These are phyloP conservation scores for Diplosphaera chodatii DNA, from an alignment of 139 green algal genomes.

Conservation along the genomic window DNA sequence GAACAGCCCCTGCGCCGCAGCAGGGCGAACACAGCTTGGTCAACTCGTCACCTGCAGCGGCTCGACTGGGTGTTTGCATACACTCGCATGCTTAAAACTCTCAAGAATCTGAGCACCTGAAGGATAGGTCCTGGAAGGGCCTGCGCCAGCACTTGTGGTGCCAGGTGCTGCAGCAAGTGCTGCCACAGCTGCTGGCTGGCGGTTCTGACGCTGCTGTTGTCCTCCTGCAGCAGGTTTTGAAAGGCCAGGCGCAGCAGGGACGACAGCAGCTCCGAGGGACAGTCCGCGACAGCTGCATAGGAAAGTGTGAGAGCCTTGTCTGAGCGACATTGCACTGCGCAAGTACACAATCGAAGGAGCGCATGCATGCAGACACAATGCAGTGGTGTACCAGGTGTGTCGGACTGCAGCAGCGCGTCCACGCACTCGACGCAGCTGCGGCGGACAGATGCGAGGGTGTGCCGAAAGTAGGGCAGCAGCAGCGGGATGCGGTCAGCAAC, in stretches of 20 bases:
- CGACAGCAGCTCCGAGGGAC: slow-evolving; percentile 42
- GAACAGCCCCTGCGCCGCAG: slow-evolving; percentile 23
- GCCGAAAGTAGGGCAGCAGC: slow-evolving; percentile 76
- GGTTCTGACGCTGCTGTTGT: slow-evolving; percentile 33
- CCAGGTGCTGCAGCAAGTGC: slow-evolving; percentile 35
- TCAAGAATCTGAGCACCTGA: not conserved
- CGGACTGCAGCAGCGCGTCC: slow-evolving; percentile 30
- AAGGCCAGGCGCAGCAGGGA: slow-evolving; percentile 52
- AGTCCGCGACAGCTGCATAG: not conserved
- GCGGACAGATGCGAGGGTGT: slow-evolving; percentile 70
- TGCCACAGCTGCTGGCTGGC: slow-evolving; percentile 45
- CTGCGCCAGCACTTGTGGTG: not conserved
- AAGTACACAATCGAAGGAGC: no score
- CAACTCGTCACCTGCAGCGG: no score
- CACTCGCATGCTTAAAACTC: no score
- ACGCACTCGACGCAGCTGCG: slow-evolving; percentile 56
- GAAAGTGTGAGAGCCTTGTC: no score
- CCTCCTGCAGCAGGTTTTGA: slow-evolving; percentile 76
- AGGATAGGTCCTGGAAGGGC: not conserved
- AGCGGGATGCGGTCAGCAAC: slow-evolving; percentile 38
- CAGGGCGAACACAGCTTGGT: not conserved
- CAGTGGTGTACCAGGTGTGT: not conserved
- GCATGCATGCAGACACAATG: no score
- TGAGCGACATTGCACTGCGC: no score
- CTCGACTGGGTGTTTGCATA: no score